Base-by-base conservation (phyloP, 139 green algal species). In the Asterochloris sp. region DNA sequence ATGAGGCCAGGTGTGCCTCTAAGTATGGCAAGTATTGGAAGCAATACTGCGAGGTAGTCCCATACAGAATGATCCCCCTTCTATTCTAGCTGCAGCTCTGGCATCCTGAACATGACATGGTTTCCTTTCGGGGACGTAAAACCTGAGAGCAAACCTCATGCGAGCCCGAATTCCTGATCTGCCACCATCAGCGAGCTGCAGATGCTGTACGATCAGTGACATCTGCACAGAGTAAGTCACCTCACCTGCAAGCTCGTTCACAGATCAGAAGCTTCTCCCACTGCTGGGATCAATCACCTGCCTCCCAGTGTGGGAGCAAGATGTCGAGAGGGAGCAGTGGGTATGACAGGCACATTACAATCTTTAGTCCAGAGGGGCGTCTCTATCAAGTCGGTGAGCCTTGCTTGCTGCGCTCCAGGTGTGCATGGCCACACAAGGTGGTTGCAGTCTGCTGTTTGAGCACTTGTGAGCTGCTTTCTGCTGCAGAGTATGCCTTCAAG, bases 401-500 rank as follows among this genome's bases (percentile, higher is more conserved):
- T 82, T 75, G 69, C 60, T 78, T 74, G 78, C 64, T 24, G 13
- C n/a, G 17, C 14, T 28, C 74, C 11, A 28, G 21, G 64, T 66
- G 38, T 19, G 74, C 63, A 62, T 60, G 38, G 24, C 15, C 24
- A 19, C 24, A 27, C 24, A 10, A 62, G 77, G 17, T 63, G 23
- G 1, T 71, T 15, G 23, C 69, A n/a, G 14, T 60, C 14, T 69
- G 60, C 69, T 61, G 27, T 54, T 73, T 27, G 15, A 78, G 27
- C 26, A 19, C 14, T 60, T 27, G 9, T 24, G 11, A 28, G 29
- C 21, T 80, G 28, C 26, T 81, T 16, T 67, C 64, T 74, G 61
- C 62, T 76, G 13, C 92, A 98, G 96, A 99, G 87, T 99, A 99
- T 91, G 97, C 97, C 0, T 99, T 99, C 90, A 99, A 99, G 83